phyloP scores from a whole-genome alignment of 352 stramenopile genomes.

The Blastocystis sp. region DNA sequence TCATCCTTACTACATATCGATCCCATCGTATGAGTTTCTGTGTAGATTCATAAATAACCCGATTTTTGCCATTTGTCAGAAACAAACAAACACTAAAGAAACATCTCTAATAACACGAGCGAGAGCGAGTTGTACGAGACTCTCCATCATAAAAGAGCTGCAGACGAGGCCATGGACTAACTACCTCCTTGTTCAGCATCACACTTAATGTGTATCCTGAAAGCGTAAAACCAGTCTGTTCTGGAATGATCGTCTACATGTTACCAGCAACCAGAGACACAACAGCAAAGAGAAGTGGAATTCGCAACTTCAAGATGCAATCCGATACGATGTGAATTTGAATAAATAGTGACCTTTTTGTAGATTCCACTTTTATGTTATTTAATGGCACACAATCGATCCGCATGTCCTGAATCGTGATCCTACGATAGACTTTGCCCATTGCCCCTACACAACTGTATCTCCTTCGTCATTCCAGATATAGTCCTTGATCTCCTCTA shows the following conservation, averaged over 20 bases:
- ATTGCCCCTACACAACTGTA: not conserved
- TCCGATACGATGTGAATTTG: conserved; percentile 50
- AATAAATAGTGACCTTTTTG: conserved; percentile 22
- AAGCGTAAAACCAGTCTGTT: conserved; percentile 16
- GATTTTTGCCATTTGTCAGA: not conserved
- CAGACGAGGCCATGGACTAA: conserved; percentile 18
- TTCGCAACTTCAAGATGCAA: conserved; percentile 9
- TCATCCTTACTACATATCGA: conserved; percentile 13
- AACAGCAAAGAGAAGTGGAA: conserved; percentile 48
- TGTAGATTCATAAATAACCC: not conserved
- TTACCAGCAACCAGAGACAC: not conserved
- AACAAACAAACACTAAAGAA: conserved; percentile 16
- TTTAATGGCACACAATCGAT: not conserved
- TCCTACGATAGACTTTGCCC: not conserved
- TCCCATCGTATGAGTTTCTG: not conserved
- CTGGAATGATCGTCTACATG: conserved; percentile 9
- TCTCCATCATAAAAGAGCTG: conserved; percentile 36
- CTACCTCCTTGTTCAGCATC: not conserved
- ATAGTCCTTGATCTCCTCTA: conserved; percentile 46
- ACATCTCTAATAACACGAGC: not conserved
- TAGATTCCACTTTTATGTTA: conserved; percentile 5
- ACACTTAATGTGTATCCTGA: not conserved
- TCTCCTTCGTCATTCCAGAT: conserved; percentile 1
- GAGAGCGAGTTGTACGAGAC: conserved; percentile 5
- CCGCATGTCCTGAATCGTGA: not conserved